phyloP scores from a whole-genome alignment of 129 eudicot genomes.

The Solidago caesia region DNA sequence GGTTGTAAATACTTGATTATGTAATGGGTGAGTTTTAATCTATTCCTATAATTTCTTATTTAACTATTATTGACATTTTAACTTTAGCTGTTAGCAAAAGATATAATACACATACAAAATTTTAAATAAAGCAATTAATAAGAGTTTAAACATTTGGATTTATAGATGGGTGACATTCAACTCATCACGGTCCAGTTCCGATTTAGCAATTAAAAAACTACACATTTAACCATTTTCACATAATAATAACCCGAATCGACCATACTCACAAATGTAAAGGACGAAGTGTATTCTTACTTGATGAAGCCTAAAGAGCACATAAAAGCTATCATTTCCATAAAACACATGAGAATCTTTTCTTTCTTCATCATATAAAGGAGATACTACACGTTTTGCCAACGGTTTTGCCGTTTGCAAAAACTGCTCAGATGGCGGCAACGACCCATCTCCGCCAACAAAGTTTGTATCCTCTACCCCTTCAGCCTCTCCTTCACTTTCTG shows the following conservation, averaged over 20 bases:
- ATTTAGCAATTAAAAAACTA: no score
- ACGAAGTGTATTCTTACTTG: slow-evolving; percentile 50
- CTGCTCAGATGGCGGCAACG: slow-evolving; percentile 47
- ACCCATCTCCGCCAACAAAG: slow-evolving; percentile 46
- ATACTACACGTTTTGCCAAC: slow-evolving; percentile 61
- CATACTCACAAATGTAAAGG: not conserved
- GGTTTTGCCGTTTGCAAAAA: slow-evolving; percentile 62
- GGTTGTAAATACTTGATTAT: not conserved
- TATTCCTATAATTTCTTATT: not conserved
- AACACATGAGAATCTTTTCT: slow-evolving; percentile 55
- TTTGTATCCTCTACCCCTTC: slow-evolving; percentile 64
- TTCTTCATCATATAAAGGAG: slow-evolving; percentile 37
- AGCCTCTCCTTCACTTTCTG: slow-evolving; percentile 95
- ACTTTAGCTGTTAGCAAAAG: not conserved
- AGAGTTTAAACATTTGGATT: no score
- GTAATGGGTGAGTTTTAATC: not conserved
- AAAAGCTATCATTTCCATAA: slow-evolving; percentile 86
- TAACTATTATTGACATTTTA: not conserved
- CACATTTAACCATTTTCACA: no score
- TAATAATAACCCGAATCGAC: not conserved
- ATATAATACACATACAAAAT: not conserved
- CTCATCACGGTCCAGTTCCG: no score
- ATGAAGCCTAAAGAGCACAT: slow-evolving; percentile 86
- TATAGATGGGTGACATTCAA: no score
- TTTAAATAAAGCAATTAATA: no score